These are phyloP conservation scores for Strobilomyces echinocephalus DNA, from an alignment of 768 basidiomycete genomes.

Conservation along the genomic window DNA sequence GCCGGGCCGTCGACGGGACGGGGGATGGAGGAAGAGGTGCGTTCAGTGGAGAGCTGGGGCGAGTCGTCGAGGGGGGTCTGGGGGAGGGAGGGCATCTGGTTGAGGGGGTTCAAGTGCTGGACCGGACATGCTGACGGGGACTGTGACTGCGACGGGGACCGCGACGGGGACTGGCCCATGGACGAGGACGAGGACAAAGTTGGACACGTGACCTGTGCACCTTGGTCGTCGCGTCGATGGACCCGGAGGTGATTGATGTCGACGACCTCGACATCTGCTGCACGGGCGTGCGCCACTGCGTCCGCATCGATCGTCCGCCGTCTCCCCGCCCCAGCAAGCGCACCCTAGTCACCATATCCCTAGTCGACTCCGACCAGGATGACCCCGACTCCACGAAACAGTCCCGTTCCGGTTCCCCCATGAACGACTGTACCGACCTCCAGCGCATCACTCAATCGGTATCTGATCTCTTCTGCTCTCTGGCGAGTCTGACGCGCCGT, in stretches of 20 bases:
- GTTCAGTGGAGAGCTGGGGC: constrained; percentile 60
- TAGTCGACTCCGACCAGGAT: constrained; percentile 20
- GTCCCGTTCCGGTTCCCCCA: not conserved
- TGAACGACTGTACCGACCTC: constrained; percentile 15
- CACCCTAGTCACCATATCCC: constrained; percentile 7
- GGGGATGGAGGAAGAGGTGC: constrained; percentile 83
- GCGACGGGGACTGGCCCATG: constrained; percentile 21
- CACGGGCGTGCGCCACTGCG: constrained; percentile 14
- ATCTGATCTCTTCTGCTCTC: not conserved
- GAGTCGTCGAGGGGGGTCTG: constrained; percentile 59
- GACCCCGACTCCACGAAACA: constrained; percentile 3
- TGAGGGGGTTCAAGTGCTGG: constrained; percentile 59
- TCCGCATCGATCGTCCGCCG: constrained; percentile 12
- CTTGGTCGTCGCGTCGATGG: not conserved
- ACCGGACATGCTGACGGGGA: constrained; percentile 35
- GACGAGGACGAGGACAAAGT: not conserved
- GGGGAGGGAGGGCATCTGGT: constrained; percentile 85
- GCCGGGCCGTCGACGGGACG: constrained; percentile 39
- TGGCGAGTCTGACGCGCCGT: constrained; percentile 6
- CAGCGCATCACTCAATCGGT: constrained; percentile 24
- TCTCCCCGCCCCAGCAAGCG: constrained; percentile 15
- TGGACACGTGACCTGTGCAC: constrained; percentile 11
- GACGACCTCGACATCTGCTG: constrained; percentile 22
- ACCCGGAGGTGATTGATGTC: constrained; percentile 24
- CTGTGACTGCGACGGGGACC: not conserved